Base-by-base conservation (phyloP, 2,329 filamentous ascomycete genomes). In the Emmonsiellopsis sp. region DNA sequence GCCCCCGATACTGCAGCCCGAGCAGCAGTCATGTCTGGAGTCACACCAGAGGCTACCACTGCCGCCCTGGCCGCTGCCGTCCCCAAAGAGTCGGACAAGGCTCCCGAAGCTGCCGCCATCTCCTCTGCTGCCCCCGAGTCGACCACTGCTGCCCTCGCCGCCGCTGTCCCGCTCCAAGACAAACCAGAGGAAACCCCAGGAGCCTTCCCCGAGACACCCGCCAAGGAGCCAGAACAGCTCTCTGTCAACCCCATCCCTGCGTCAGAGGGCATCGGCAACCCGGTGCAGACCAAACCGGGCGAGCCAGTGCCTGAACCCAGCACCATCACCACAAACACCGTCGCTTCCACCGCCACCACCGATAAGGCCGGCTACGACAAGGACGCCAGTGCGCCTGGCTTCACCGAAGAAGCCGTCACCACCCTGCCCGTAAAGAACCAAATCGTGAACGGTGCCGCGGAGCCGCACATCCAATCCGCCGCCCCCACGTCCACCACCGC, bases 321-420 rank as follows among this genome's bases (percentile, higher is more conserved):
- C 68, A 78, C 79, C 31, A 65, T 90, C 61, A 83, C 83, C 47
- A 70, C 78, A 50, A 86, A 87, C 68, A 85, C 89, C 49, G 80
- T 95, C 64, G 82, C 84, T 42, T 82, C 79, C 59, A 80, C 76
- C 31, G 77, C 76, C 37, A 77, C 74, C 63, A 80, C 88, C 17
- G 91, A 96, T 68, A 80, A 89, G 68, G 87, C 84, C 61, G 92
- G 88, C 1, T 97, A 96, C 70, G 86, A 94, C 68, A 87, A 87
- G 69, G 83, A 84, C 58, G 79, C 83, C 54, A 74, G 73, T 63
- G 58, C 68, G 32, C 68, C 76, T n/a, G 71, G 74, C 27, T 69
- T 69, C 45, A 64, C 73, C n/a, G 72, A 76, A 55, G 66, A 65
- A 47, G 71, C 74, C 42, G 67, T 71, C 33, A 68, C 65, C 50